phyloP scores from a whole-genome alignment of 1,284 basidiomycete genomes.

The Leccinum laetum region DNA sequence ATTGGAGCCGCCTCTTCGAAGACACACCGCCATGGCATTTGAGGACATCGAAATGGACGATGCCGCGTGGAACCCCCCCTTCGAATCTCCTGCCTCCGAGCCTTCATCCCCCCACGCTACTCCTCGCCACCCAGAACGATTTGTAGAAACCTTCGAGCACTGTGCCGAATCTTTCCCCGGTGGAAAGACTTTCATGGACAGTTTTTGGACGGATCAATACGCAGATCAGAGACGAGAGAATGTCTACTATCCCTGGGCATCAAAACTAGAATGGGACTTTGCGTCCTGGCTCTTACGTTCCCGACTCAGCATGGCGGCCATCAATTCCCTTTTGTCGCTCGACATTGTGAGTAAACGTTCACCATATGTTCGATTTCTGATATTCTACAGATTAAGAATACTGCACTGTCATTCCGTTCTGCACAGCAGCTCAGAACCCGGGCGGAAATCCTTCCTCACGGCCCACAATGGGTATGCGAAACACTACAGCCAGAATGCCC shows the following conservation, averaged over 20 bases:
- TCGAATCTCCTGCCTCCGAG: background rate
- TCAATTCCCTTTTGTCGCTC: background rate
- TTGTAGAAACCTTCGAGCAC: background rate
- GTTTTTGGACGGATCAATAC: constrained; percentile 2
- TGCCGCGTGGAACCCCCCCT: background rate
- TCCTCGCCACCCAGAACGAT: background rate
- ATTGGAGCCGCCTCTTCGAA: no score
- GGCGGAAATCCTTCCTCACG: background rate
- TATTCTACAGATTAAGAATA: background rate
- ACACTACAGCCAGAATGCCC: background rate
- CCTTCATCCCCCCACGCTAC: background rate
- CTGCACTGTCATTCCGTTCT: background rate
- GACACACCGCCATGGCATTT: background rate
- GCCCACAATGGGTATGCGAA: background rate
- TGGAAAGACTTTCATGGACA: constrained; percentile 1
- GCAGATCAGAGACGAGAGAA: background rate
- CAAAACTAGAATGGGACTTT: background rate
- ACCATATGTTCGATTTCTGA: background rate
- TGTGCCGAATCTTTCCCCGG: background rate
- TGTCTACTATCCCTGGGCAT: background rate
- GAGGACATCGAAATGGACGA: background rate
- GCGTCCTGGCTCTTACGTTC: background rate
- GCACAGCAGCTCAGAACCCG: background rate
- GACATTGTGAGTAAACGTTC: background rate
- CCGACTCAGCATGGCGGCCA: background rate